phyloP scores from a whole-genome alignment of 2,329 filamentous ascomycete genomes.

The Exserohilum turcica region DNA sequence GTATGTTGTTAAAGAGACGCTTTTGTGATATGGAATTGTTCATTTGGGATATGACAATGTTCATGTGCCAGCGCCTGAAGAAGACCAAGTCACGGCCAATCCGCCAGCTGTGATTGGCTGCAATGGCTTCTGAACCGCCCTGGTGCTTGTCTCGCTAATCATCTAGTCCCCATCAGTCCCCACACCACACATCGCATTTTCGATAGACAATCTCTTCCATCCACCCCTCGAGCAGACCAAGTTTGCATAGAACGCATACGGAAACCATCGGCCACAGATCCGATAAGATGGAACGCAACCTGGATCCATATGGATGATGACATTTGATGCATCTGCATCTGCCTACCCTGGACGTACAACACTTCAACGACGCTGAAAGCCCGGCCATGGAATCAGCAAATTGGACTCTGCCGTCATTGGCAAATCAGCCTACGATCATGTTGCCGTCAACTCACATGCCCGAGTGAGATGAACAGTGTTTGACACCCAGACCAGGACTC shows the following conservation, averaged over 20 bases:
- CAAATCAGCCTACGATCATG: neutral
- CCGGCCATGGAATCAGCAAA: neutral
- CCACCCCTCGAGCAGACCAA: neutral
- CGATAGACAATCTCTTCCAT: neutral
- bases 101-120: slow-evolving; percentile 3
- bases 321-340: neutral
- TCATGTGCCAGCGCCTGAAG: neutral
- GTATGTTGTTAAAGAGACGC: neutral
- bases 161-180: slow-evolving; percentile 7
- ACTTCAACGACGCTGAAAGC: neutral
- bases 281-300: neutral
- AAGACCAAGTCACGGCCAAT: neutral
- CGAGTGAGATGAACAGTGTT: neutral
- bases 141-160: slow-evolving; percentile 8
- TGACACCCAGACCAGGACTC: neutral
- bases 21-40: neutral
- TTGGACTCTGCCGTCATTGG: no score
- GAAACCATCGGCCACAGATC: neutral
- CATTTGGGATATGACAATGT: neutral
- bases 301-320: neutral
- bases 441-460: neutral
- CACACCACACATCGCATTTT: slow-evolving; percentile 13
- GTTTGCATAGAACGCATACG: neutral
- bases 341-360: neutral
- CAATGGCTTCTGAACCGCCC: neutral